Conservation (phyloP, 306 rosid species). For the Trifolium dubium region DNA sequence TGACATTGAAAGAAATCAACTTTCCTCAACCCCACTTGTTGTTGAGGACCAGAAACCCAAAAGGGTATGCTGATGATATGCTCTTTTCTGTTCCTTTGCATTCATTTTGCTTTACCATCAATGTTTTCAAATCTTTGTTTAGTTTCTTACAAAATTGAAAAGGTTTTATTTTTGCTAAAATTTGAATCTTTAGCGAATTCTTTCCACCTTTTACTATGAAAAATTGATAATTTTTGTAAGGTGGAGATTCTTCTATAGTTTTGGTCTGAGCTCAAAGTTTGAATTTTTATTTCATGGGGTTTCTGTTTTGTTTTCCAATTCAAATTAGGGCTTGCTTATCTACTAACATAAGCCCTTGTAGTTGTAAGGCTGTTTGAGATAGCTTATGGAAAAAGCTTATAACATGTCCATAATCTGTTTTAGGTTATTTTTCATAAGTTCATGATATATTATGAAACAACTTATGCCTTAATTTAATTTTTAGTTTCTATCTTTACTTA, state of each 20-base stretch:
- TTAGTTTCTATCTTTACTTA: conserved; percentile 44
- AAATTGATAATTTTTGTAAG: not conserved
- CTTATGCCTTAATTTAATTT: not conserved
- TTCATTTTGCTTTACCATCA: not conserved
- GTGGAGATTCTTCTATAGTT: not conserved
- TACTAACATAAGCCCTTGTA: not conserved
- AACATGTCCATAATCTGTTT: not conserved
- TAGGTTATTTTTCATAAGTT: not conserved
- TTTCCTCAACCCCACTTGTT: conserved; percentile 52
- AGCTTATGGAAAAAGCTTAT: not conserved
- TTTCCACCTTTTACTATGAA: conserved; percentile 20
- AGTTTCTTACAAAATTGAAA: conserved; percentile 16
- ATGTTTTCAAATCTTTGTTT: conserved; percentile 4
- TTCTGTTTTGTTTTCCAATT: conserved; percentile 8
- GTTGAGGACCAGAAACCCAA: conserved; percentile 47
- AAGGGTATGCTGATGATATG: conserved; percentile 43
- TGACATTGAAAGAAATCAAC: conserved; percentile 51
- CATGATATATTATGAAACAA: not conserved
- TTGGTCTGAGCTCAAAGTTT: conserved; percentile 8
- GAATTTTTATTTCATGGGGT: not conserved
- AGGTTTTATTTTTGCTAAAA: not conserved
- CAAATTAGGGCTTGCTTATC: not conserved
- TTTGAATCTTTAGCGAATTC: conserved; percentile 20
- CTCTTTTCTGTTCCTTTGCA: conserved; percentile 2
- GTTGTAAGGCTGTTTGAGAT: not conserved